Base-by-base conservation (phyloP, 2,329 filamentous ascomycete species). In the Sarocladiaceae sp. region DNA sequence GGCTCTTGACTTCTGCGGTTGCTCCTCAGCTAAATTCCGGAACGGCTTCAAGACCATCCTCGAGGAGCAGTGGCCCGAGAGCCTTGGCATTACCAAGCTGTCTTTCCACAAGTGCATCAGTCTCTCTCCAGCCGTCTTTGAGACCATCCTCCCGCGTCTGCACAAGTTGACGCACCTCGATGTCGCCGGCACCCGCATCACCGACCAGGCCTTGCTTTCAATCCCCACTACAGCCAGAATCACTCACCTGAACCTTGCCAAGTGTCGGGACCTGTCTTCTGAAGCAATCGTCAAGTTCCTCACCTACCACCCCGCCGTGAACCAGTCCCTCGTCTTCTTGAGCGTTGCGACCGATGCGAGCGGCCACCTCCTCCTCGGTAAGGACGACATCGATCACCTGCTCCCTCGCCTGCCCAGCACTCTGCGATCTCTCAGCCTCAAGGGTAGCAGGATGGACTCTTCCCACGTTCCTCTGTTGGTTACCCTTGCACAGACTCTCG, bases 81-180 rank as follows among this genome's bases (percentile, higher is more conserved):
- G 66, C 45, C 70, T 88, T 32, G 68, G 72, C 27, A 69, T 91
- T 53, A 78, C 75, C 50, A 78, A 84, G 20, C 61, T 93, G 13
- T 88, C 84, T 24, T 71, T 93, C 45, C 87, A 93, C 65, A 86
- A 88, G 67, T 90, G 85, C 61, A 78, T 82, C 49, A 83, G 78
- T 41, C 71, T 93, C 3, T 76, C 84, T 2, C 68, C 82, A 1
- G 64, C 72, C 0, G 74, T 84, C 34, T 88, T 87, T 55, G 82
- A 86, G 55, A 71, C 68, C 2, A 67, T 91, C 13, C 69, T 93
- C 10, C 83, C 86, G n/a, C 78, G 79, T n/a, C 69, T 91, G 39
- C 61, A 69, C 20, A 71, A 75, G 45, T 67, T 89, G 44, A 91
- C 86, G 1, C 85, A 90, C 58, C 75, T 93, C 29, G 87, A 93